phyloP scores from a whole-genome alignment of 2,329 filamentous ascomycete species.

The Amesomyces nigricolor region DNA sequence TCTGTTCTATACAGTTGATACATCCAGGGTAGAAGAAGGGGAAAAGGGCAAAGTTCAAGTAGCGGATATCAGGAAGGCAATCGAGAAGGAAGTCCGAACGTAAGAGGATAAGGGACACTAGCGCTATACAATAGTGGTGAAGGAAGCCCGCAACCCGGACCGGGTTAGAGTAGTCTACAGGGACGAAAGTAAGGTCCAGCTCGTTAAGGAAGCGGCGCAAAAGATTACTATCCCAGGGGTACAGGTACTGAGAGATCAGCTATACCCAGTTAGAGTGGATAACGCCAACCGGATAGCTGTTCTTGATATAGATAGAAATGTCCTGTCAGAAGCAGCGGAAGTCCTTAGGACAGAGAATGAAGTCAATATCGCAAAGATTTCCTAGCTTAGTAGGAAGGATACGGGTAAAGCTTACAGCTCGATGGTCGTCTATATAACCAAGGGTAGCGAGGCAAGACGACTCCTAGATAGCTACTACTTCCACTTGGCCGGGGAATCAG shows the following conservation, averaged over 20 bases:
- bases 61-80: not conserved
- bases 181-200: too few species aligned
- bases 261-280: too few species aligned
- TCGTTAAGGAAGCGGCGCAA: too few species aligned
- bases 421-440: slow-evolving; percentile 4
- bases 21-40: not conserved
- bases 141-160: not conserved
- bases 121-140: slow-evolving; percentile 2
- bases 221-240: too few species aligned
- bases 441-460: slow-evolving; percentile 1
- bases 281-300: too few species aligned
- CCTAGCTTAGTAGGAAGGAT: too few species aligned
- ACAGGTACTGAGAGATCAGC: too few species aligned
- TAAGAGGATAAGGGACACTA: not conserved
- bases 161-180: not conserved
- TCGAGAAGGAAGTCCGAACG: not conserved
- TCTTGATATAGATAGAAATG: too few species aligned
- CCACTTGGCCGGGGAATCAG: not conserved
- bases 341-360: too few species aligned
- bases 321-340: too few species aligned
- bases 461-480: slow-evolving; percentile 1
- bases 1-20: not conserved
- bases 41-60: not conserved
- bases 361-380: too few species aligned
- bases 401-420: not conserved